phyloP scores from a whole-genome alignment of 805 yeast genomes.

The Clavispora santaluciae region DNA sequence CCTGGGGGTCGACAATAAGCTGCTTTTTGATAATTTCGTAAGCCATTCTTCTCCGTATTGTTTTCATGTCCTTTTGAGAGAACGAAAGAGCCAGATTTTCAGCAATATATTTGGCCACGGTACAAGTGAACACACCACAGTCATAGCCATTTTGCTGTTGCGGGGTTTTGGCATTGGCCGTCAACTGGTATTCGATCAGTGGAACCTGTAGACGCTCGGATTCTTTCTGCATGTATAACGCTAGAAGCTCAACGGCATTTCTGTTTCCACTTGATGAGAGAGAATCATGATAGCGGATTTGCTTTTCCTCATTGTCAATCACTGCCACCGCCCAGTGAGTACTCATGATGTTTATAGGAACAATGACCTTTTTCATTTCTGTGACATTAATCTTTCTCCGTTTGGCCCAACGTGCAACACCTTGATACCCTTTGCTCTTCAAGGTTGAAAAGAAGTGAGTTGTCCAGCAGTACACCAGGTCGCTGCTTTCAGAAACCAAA shows the following conservation, averaged over 20 bases:
- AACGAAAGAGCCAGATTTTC: slow-evolving; percentile 47
- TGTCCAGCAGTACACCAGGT: slow-evolving; percentile 64
- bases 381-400: slow-evolving; percentile 65
- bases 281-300: slow-evolving; percentile 76
- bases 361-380: slow-evolving; percentile 59
- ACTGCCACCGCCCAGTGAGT: slow-evolving; percentile 93
- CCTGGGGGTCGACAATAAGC: slow-evolving; percentile 18
- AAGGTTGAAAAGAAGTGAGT: slow-evolving; percentile 84
- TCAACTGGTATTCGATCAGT: slow-evolving; percentile 19
- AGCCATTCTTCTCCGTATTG: slow-evolving; percentile 65
- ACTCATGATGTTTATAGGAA: slow-evolving; percentile 79
- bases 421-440: slow-evolving; percentile 65
- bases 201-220: slow-evolving; percentile 42
- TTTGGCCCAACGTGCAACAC: slow-evolving; percentile 83
- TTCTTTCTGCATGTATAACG: slow-evolving; percentile 65
- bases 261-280: slow-evolving; percentile 45
- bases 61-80: slow-evolving; percentile 63
- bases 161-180: slow-evolving; percentile 47
- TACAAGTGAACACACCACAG: slow-evolving; percentile 92
- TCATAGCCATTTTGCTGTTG: slow-evolving; percentile 87
- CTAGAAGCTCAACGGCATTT: slow-evolving; percentile 41
- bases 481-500: slow-evolving; percentile 41
- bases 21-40: slow-evolving; percentile 44
- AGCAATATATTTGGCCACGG: slow-evolving; percentile 62
- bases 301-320: slow-evolving; percentile 54